Evolutionary conservation across 352 stramenopile species (phyloP).

Genomic region (Phytophthora syringae): DNA sequence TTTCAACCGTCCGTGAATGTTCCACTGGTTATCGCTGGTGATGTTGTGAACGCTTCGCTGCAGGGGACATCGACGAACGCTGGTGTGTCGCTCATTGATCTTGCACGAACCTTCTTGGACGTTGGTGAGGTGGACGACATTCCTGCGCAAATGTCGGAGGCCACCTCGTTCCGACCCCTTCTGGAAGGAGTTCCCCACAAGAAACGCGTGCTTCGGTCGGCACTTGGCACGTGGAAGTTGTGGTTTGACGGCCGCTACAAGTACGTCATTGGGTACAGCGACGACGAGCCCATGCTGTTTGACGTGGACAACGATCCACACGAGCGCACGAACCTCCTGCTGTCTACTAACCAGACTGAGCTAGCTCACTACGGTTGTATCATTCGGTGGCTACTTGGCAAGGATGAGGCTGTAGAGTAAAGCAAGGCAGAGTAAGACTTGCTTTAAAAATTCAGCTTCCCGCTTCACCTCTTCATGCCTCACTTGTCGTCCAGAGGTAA

Average conservation of each 20-base stretch:
- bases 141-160: conserved; percentile 38
- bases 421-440: not conserved
- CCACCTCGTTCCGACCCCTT: conserved; percentile 29
- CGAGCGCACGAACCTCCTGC: conserved; percentile 35
- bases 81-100: conserved; percentile 42
- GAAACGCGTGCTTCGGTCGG: conserved; percentile 35
- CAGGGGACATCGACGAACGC: conserved; percentile 31
- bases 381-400: conserved; percentile 38
- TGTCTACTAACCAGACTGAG: conserved; percentile 23
- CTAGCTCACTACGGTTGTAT: conserved; percentile 28
- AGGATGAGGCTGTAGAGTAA: conserved; percentile 32
- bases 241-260: conserved; percentile 47
- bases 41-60: conserved; percentile 31
- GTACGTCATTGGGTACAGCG: conserved; percentile 40
- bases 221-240: conserved; percentile 36
- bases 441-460: no score
- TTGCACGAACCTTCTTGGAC: conserved; percentile 39
- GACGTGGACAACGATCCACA: conserved; percentile 39
- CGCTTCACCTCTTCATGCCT: no score
- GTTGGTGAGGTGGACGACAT: conserved; percentile 35
- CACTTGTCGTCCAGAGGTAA: no score
- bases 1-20: conserved; percentile 42
- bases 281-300: conserved; percentile 39
- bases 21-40: conserved; percentile 32
- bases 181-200: conserved; percentile 22